Evolutionary conservation across 306 rosid genomes (phyloP), one percentile per base, ranked within the genome.

Genomic region (Corylus avellana): DNA sequence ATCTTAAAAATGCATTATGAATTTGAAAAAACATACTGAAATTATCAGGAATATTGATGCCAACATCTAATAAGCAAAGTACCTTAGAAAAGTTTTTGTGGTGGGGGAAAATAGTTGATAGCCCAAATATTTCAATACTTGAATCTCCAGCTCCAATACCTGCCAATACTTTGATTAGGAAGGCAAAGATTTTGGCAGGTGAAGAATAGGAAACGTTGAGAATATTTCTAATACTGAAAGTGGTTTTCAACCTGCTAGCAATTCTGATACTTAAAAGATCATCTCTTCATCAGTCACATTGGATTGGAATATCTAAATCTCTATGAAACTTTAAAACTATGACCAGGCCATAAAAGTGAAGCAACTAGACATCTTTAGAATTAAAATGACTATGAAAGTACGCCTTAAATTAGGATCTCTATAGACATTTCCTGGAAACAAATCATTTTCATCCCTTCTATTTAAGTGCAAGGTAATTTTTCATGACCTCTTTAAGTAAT

Each of bases 81-180:
- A 91, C 94, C 94, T 91, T 78, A 91, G 91, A 78, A 91, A 91
- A 57, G 87, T 66, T 84, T 87, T 89, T 76, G 86, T 78, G 12
- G 95, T 91, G 73, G 95, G 92, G 50, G 92, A 86, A 84, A 80
- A 87, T 22, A 87, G 85, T 78, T 87, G 92, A 84, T 85, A 91
- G 62, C 87, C 83, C 49, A 83, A 82, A 63, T 72, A 77, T 79
- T 82, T 85, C 77, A 87, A 79, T 72, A 89, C 74, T 82, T 75
- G 89, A 84, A 77, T 80, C 84, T 91, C 95, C 95, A 89, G 83
- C 75, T 82, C 76, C 86, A 91, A 46, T 70, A 91, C 95, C 95
- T 91, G 84, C 62, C 57, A 79, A 9, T 66, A 71, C 51, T 78
- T 59, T 42, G 79, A 72, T 85, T 25, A 78, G 84, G 48, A 68